phyloP scores from a whole-genome alignment of 2,329 filamentous ascomycete species.

The Clarireedia monteithiana region DNA sequence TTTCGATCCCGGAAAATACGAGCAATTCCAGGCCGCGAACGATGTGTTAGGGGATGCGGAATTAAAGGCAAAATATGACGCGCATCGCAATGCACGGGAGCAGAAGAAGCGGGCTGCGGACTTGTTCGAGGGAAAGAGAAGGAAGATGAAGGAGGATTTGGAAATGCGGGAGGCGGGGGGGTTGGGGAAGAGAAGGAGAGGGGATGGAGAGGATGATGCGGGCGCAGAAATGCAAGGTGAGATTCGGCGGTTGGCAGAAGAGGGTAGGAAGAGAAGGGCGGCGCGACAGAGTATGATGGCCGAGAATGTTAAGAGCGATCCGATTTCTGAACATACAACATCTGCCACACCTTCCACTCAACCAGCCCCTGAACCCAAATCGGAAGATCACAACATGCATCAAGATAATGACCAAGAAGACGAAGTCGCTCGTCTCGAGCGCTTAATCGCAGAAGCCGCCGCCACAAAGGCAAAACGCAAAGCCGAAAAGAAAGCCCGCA shows the following conservation, averaged over 20 bases:
- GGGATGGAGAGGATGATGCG: constrained; percentile 30
- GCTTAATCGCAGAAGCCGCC: constrained; percentile 34
- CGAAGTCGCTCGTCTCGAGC: constrained; percentile 38
- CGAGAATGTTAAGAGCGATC: constrained; percentile 14
- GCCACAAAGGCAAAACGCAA: constrained; percentile 32
- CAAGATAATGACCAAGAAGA: constrained; percentile 28
- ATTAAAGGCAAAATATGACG: constrained; percentile 71
- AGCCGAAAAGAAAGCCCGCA: constrained; percentile 32
- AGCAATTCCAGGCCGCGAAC: constrained; percentile 77
- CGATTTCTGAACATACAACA: constrained; percentile 9
- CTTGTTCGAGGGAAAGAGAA: constrained; percentile 63
- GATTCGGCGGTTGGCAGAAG: constrained; percentile 43
- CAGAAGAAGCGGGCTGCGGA: constrained; percentile 65
- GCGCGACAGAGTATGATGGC: constrained; percentile 38
- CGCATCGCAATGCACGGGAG: constrained; percentile 61
- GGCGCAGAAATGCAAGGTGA: constrained; percentile 41
- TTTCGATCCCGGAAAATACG: constrained; percentile 75
- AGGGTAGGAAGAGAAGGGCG: constrained; percentile 41
- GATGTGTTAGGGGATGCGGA: constrained; percentile 69
- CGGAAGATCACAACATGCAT: background rate
- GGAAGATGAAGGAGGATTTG: constrained; percentile 78
- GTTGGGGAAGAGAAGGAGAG: constrained; percentile 51
- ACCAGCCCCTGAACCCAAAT: background rate
- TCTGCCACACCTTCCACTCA: background rate
- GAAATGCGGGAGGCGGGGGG: constrained; percentile 63